phyloP scores from a whole-genome alignment of 495 filamentous ascomycete species.

The Polyplosphaeria fusca region DNA sequence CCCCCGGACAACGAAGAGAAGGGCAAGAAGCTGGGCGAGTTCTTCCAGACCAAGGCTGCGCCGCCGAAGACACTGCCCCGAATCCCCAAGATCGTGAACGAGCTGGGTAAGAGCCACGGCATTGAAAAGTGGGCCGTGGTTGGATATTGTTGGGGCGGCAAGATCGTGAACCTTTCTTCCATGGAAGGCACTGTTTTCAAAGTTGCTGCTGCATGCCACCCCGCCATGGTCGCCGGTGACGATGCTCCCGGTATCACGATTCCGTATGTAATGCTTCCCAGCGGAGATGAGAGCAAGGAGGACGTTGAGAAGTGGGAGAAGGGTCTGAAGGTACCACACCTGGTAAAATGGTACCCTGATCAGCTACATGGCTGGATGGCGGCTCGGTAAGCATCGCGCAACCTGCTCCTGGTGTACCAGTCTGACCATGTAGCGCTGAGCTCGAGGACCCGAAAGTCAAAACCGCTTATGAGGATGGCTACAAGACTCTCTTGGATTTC shows the following conservation, averaged over 20 bases:
- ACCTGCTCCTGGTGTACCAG: no score
- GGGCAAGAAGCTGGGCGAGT: conserved; percentile 66
- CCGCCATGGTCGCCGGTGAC: conserved; percentile 74
- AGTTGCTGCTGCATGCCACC: conserved; percentile 69
- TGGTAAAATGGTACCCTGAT: conserved; percentile 74
- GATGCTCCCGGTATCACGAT: conserved; percentile 34
- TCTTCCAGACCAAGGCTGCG: conserved; percentile 69
- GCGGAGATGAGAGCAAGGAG: conserved; percentile 53
- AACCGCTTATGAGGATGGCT: conserved; percentile 76
- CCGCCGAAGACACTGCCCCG: conserved; percentile 60
- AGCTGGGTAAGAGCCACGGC: conserved; percentile 52
- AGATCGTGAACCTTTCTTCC: conserved; percentile 60
- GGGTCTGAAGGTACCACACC: conserved; percentile 61
- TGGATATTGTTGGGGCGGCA: conserved; percentile 87
- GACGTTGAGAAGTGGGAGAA: conserved; percentile 71
- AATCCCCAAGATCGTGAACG: conserved; percentile 61
- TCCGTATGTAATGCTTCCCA: conserved; percentile 44
- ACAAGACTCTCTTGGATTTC: conserved; percentile 69
- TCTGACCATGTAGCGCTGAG: conserved; percentile 48
- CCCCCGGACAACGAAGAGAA: conserved; percentile 55
- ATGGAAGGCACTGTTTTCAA: conserved; percentile 62
- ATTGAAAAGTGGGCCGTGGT: conserved; percentile 80
- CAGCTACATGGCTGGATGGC: conserved; percentile 95
- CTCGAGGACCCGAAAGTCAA: conserved; percentile 63
- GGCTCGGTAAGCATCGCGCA: conserved; percentile 47